These are phyloP conservation scores for Colletotrichum sp. DNA, from an alignment of 2,329 filamentous ascomycete genomes.

Conservation along the genomic window DNA sequence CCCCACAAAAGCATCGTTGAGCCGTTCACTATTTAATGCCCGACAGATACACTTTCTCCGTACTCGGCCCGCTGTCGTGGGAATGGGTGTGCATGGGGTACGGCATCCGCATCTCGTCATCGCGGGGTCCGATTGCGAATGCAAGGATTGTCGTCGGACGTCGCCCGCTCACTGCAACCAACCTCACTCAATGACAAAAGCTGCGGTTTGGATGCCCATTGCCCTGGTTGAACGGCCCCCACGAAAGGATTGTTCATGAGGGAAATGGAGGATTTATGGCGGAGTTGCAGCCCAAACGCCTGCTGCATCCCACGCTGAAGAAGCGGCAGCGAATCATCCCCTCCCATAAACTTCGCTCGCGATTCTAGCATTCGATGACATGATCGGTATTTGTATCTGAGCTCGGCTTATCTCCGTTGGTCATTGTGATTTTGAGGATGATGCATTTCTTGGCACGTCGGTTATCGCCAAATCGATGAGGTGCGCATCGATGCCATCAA, in stretches of 20 bases:
- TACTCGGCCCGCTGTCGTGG: background rate
- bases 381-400: background rate
- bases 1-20: background rate
- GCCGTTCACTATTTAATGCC: background rate
- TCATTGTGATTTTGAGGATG: background rate
- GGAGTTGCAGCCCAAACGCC: background rate
- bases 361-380: background rate
- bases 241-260: background rate
- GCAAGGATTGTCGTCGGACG: background rate
- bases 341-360: background rate
- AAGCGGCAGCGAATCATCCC: background rate
- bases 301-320: background rate
- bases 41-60: background rate
- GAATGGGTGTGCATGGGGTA: background rate
- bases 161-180: background rate
- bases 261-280: background rate
- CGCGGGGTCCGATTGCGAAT: constrained; percentile 8
- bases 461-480: background rate
- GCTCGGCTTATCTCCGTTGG: background rate
- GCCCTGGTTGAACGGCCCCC: background rate
- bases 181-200: background rate
- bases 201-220: background rate
- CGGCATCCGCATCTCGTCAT: constrained; percentile 4
- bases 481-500: background rate
- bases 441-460: background rate